Percentiles rank a stretch among this genome's conserved stretches.
Conservation (phyloP, 495 filamentous ascomycete species). For the Achaetomiella virescens region DNA sequence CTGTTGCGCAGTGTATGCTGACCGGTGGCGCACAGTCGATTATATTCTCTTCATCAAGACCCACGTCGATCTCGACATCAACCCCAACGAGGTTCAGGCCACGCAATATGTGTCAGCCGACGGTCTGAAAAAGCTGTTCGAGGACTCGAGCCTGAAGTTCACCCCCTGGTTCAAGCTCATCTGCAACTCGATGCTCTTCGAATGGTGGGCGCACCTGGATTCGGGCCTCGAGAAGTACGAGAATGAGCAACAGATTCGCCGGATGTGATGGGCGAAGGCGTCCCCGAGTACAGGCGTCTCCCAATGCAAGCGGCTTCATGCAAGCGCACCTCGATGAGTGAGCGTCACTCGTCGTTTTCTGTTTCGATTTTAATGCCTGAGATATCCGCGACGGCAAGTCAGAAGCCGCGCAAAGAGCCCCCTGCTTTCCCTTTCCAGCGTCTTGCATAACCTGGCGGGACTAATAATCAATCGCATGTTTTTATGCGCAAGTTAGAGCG, state of each 20-base stretch:
- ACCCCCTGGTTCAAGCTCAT: conserved; percentile 99
- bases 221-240: conserved; percentile 74
- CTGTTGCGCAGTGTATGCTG: background rate
- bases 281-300: background rate
- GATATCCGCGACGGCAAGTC: conserved; percentile 25
- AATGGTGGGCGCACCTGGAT: conserved; percentile 94
- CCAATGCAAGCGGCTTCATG: background rate
- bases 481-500: background rate
- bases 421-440: conserved; percentile 22
- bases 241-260: conserved; percentile 77
- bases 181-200: conserved; percentile 93
- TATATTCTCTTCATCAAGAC: conserved; percentile 99
- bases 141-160: conserved; percentile 71
- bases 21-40: conserved; percentile 59
- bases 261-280: conserved; percentile 51
- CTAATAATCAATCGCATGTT: background rate
- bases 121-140: conserved; percentile 79
- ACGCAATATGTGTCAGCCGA: conserved; percentile 75
- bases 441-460: conserved; percentile 18
- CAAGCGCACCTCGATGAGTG: background rate
- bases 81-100: conserved; percentile 81
- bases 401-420: conserved; percentile 23
- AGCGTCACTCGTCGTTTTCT: conserved; percentile 1
- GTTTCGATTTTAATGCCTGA: conserved; percentile 16
- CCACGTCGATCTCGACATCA: conserved; percentile 73